These are phyloP conservation scores for Diaporthe capsici DNA, from an alignment of 2,329 filamentous ascomycete species.

Conservation along the genomic window DNA sequence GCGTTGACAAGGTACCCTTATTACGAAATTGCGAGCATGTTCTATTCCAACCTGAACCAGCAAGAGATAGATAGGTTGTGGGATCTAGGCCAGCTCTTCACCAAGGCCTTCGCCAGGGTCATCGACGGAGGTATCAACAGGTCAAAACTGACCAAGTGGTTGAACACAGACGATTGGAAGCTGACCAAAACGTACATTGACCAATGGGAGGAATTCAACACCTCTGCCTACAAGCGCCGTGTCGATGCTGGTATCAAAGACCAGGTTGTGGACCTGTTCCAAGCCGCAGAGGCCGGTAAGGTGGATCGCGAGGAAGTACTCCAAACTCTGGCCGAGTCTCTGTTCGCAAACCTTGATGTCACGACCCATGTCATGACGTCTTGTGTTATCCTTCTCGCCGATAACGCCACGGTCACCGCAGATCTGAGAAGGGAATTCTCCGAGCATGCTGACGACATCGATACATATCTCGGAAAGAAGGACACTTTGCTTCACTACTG, in stretches of 20 bases:
- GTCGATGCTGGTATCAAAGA: conserved; percentile 14
- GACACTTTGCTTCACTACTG: conserved; percentile 8
- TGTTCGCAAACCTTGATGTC: conserved; percentile 13
- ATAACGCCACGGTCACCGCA: background rate
- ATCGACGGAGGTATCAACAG: conserved; percentile 6
- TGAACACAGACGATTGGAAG: conserved; percentile 7
- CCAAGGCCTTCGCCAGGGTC: conserved; percentile 8
- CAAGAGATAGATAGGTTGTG: conserved; percentile 2
- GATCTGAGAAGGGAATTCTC: background rate
- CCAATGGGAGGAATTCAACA: conserved; percentile 11
- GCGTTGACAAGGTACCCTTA: conserved; percentile 12
- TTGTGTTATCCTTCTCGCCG: background rate
- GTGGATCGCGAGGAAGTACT: conserved; percentile 12
- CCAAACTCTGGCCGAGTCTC: conserved; percentile 8
- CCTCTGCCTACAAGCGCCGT: background rate
- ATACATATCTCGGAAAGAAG: conserved; percentile 4
- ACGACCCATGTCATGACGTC: conserved; percentile 19
- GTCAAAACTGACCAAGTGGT: conserved; percentile 2
- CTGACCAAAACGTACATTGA: background rate
- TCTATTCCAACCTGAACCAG: conserved; percentile 3
- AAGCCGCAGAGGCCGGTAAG: background rate
- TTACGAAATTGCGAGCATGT: conserved; percentile 8
- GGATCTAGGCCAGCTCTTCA: conserved; percentile 7
- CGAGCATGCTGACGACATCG: background rate
- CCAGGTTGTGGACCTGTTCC: background rate